Evolutionary conservation across 305 asterid species (phyloP), one percentile per base, ranked within the genome.

Genomic region (Rubia tinctorum): DNA sequence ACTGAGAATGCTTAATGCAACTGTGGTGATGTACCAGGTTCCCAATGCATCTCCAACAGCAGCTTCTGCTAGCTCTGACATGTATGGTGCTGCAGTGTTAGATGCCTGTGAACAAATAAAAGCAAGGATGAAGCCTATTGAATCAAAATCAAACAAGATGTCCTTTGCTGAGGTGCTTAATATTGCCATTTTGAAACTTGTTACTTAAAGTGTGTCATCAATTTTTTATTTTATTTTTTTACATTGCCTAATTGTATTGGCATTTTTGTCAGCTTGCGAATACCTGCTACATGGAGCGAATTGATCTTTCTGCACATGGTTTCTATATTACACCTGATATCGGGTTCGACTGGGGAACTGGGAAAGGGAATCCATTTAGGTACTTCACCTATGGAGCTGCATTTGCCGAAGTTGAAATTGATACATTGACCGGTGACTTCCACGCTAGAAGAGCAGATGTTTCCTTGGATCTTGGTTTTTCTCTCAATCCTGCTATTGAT

Each of bases 41-140:
- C 99, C 99, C 37, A 94, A 94, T 86, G 88, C 99, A 43, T 91
- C 99, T 12, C 97, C 99, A 39, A 94, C 99, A 10, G 99, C 99
- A 72, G 99, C 99, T 84, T 94, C 99, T 80, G 99, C 99, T 69
- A 94, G 99, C 82, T 94, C 99, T 73, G 99, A 94, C 83, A 74
- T 88, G 74, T 94, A 94, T 78, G 99, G 99, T 67, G 97, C 97
- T 11, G 99, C 99, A 74, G 99, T 94, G 81, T 80, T 94, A 71
- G 97, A 91, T 82, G 99, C 99, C 20, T 94, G 98, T 69, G 92
- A 91, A 75, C 97, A 94, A 85, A 86, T 94, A 79, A 94, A 90
- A 85, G 91, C 95, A 73, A 86, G 97, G 68, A 90, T 94, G 97
- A 87, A 89, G 82, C 92, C 97, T 65, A 72, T 91, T 18, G 77